Evolutionary conservation across 2,329 filamentous ascomycete genomes (phyloP), one percentile per base, ranked within the genome.

Genomic region (Tolypocladium nubicola): DNA sequence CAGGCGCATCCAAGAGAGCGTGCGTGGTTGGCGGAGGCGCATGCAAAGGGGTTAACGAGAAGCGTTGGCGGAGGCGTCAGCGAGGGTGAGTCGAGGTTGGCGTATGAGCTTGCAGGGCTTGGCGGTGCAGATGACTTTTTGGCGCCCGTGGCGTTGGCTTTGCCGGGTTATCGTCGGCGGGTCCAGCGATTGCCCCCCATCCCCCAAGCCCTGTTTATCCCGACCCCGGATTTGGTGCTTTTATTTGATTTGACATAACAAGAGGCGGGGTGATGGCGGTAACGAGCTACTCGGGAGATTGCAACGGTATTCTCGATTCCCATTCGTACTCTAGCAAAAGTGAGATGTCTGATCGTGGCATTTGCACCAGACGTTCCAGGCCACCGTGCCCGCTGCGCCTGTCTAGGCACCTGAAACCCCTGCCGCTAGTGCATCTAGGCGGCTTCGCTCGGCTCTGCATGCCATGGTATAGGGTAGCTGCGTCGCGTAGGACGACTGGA

Each of bases 131-230:
- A 50, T 50, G 53, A 55, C 43, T 38, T 39, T 39, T 39, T 40
- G 19, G 35, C 52, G 37, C 37, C 19, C 23, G 23, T 40, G 52
- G 37, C 37, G 52, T 39, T 38, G 37, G 40, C 43, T 21, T 30
- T 14, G 41, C 43, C 54, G 54, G 54, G 33, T 55, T 55, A 55
- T 55, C 43, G 54, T 55, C 54, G 54, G 54, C 26, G 43, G 33
- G 26, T 39, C 54, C 47, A 55, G 37, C 21, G 26, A 47, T 26
- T 26, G 33, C 35, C 53, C 26, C 26, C 26, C 26, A 30, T 30
- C 26, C n/a, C 13, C 19, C 41, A 37, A 23, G 43, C 47, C 54
- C 54, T 30, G 33, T 38, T 50, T 47, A 55, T 55, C 30, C 47
- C 47, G 47, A 50, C 47, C 47, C 47, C 47, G n/a, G 47, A n/a